Evolutionary conservation across 1,139 yeast species (phyloP).

Genomic region (Hyphopichia wangnamkhiaoensis): DNA sequence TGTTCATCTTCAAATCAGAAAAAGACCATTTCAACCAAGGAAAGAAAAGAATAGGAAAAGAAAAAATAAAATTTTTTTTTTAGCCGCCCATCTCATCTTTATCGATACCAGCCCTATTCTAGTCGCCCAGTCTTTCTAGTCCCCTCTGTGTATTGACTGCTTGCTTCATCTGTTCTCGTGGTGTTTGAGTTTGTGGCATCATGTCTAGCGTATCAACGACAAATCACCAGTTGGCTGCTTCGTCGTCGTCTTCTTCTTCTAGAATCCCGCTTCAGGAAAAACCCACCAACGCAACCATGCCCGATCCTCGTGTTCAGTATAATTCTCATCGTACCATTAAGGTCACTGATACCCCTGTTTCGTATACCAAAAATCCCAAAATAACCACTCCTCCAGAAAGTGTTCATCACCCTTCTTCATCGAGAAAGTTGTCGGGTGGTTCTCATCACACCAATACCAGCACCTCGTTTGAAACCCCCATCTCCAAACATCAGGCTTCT

Average conservation of each 20-base stretch:
- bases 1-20: too few species aligned
- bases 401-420: constrained; percentile 7
- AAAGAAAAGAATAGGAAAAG: background rate
- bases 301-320: too few species aligned
- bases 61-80: too few species aligned
- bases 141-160: background rate
- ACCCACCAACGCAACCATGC: constrained; percentile 6
- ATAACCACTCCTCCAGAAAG: constrained; percentile 42
- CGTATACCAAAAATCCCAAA: constrained; percentile 14
- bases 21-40: background rate
- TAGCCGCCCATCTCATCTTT: background rate
- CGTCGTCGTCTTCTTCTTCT: background rate
- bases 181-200: background rate
- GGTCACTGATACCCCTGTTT: constrained; percentile 5
- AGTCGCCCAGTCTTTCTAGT: background rate
- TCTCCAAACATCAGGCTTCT: constrained; percentile 13
- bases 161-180: background rate
- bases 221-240: too few species aligned
- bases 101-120: background rate
- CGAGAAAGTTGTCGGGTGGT: background rate
- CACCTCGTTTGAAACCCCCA: constrained; percentile 20
- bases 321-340: background rate
- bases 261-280: constrained; percentile 21
- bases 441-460: constrained; percentile 8
- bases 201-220: constrained; percentile 1